Evolutionary conservation across 768 basidiomycete genomes (phyloP).

Genomic region (Leccinum uliginosum): DNA sequence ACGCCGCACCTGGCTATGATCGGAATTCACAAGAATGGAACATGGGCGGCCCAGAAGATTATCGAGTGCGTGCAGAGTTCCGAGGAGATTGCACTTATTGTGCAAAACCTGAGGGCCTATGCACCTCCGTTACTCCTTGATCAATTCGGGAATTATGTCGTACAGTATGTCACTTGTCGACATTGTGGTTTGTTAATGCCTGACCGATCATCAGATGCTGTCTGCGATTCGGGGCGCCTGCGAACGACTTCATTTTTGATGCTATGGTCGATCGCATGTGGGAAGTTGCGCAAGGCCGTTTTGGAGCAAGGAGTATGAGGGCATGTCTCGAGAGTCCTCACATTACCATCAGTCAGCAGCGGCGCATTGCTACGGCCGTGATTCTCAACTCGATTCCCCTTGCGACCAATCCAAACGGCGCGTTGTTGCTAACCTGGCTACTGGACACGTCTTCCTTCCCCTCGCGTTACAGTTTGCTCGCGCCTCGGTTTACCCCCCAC

Average conservation of each 20-base stretch:
- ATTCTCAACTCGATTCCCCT: constrained; percentile 97
- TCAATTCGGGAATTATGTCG: constrained; percentile 91
- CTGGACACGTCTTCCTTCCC: constrained; percentile 93
- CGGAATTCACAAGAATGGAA: constrained; percentile 99
- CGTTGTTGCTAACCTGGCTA: constrained; percentile 92
- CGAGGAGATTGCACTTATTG: constrained; percentile 82
- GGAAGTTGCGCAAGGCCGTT: constrained; percentile 97
- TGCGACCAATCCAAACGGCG: constrained; percentile 97
- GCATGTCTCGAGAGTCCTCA: constrained; percentile 92
- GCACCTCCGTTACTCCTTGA: constrained; percentile 91
- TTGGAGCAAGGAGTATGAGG: constrained; percentile 96
- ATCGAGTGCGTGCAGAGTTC: constrained; percentile 89
- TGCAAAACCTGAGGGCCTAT: constrained; percentile 85
- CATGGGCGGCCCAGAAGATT: constrained; percentile 99
- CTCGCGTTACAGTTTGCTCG: constrained; percentile 90
- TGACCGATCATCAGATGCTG: constrained; percentile 57
- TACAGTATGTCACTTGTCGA: constrained; percentile 58
- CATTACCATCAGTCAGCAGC: constrained; percentile 85
- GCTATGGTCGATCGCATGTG: constrained; percentile 97
- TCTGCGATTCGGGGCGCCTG: constrained; percentile 83
- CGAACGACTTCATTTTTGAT: constrained; percentile 95
- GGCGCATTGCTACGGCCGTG: constrained; percentile 90
- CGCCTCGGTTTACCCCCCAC: constrained; percentile 95
- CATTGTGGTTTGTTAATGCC: background rate
- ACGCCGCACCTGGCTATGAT: constrained; percentile 94